Percentiles rank a stretch among this genome's conserved stretches.
These are phyloP conservation scores for Aspergillus unguis DNA, from an alignment of 2,329 filamentous ascomycete genomes.

Conservation along the genomic window DNA sequence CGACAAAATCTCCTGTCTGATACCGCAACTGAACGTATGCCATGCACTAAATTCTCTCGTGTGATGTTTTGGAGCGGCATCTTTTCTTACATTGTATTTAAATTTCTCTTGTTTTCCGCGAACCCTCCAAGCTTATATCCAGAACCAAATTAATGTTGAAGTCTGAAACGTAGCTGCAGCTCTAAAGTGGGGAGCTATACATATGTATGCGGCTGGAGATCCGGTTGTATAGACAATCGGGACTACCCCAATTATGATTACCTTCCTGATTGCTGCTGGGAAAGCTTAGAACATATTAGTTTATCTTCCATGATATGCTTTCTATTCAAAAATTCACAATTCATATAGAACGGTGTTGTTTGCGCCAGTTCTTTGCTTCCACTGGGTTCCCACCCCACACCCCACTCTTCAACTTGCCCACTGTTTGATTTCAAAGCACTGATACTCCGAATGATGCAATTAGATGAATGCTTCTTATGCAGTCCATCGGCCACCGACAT, in stretches of 20 bases:
- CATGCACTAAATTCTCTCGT: neutral
- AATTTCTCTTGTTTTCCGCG: neutral
- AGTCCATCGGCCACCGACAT: neutral
- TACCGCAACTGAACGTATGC: neutral
- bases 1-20: slow-evolving; percentile 9
- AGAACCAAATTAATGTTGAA: too few species aligned
- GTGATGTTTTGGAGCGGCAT: slow-evolving; percentile 1
- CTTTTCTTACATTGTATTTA: neutral
- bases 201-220: too few species aligned
- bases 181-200: too few species aligned
- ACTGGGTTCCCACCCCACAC: slow-evolving; percentile 6
- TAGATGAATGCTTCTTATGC: neutral
- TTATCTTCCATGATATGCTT: too few species aligned
- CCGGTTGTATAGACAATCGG: too few species aligned
- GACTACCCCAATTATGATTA: too few species aligned
- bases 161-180: too few species aligned
- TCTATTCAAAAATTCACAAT: too few species aligned
- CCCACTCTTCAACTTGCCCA: slow-evolving; percentile 11
- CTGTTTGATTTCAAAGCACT: slow-evolving; percentile 29
- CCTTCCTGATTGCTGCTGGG: too few species aligned
- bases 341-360: too few species aligned
- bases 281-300: too few species aligned
- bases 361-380: neutral
- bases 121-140: too few species aligned
- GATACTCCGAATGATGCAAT: slow-evolving; percentile 8